A percentile compares a stretch with the other conserved stretches of the same genome.
phyloP scores from a whole-genome alignment of 305 asterid genomes.

The Rubia occidens region DNA sequence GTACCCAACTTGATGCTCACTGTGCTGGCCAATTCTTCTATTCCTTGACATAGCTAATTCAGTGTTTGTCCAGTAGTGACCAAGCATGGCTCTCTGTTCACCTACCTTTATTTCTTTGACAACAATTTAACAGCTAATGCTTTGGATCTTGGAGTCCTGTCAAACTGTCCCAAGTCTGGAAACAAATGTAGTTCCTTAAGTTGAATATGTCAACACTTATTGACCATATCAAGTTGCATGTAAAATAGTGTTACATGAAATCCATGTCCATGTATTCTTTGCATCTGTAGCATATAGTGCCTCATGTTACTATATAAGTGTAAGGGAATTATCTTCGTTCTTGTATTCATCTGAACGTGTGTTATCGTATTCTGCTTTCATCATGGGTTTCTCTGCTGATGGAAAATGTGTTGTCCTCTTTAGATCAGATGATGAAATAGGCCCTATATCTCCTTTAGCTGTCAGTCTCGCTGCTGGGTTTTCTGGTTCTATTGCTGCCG shows the following conservation, averaged over 20 bases:
- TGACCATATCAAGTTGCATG: background rate
- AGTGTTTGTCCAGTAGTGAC: constrained; percentile 1
- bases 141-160: background rate
- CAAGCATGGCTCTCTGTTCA: background rate
- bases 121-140: background rate
- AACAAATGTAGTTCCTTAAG: background rate
- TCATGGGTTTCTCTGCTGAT: background rate
- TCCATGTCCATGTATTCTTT: background rate
- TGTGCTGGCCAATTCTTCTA: background rate
- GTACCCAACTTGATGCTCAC: background rate
- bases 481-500: constrained; percentile 92
- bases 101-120: background rate
- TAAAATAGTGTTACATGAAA: background rate
- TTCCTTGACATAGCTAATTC: background rate
- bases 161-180: background rate
- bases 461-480: constrained; percentile 85
- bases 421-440: constrained; percentile 70
- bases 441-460: constrained; percentile 79
- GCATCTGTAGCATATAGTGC: background rate
- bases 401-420: constrained; percentile 9
- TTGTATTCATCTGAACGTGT: background rate
- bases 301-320: background rate
- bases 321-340: background rate
- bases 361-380: background rate
- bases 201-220: background rate